These are phyloP conservation scores for Wallacemonas sp. DNA, from an alignment of 208 protist genomes.

Conservation along the genomic window DNA sequence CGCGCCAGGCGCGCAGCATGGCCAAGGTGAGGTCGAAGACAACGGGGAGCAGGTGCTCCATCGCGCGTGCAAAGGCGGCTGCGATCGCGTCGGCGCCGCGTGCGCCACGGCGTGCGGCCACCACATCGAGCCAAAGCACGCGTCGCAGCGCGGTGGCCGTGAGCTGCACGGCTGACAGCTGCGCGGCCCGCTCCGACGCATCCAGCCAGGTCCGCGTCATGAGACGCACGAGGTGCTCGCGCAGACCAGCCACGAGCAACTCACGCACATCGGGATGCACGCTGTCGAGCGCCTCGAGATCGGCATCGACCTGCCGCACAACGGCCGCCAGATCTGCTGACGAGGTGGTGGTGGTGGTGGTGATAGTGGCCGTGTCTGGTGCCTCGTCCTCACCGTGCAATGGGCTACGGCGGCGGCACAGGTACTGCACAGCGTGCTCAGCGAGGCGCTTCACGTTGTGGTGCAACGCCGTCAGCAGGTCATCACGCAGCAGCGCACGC, in stretches of 20 bases:
- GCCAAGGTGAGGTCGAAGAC: not conserved
- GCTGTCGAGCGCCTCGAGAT: not conserved
- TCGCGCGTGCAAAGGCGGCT: not conserved
- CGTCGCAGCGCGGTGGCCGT: not conserved
- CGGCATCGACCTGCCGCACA: not conserved
- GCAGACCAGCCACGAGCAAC: not conserved
- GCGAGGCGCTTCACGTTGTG: not conserved
- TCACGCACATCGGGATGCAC: not conserved
- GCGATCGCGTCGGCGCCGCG: not conserved
- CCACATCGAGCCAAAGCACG: not conserved
- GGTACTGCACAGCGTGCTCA: not conserved
- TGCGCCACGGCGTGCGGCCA: not conserved
- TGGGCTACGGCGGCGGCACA: too few relatives aligned
- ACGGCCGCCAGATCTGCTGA: not conserved
- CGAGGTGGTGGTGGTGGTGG: not conserved
- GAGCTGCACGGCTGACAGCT: not conserved
- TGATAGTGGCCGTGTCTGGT: not conserved
- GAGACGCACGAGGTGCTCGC: not conserved
- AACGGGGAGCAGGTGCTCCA: not conserved
- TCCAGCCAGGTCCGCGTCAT: not conserved
- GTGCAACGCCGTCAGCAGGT: not conserved
- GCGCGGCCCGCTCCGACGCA: not conserved
- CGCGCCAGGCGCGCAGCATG: not conserved
- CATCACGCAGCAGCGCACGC: not conserved
- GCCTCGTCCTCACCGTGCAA: too few relatives aligned